Base-by-base conservation (phyloP, 2,329 filamentous ascomycete genomes). In the Raffaelea arxii region DNA sequence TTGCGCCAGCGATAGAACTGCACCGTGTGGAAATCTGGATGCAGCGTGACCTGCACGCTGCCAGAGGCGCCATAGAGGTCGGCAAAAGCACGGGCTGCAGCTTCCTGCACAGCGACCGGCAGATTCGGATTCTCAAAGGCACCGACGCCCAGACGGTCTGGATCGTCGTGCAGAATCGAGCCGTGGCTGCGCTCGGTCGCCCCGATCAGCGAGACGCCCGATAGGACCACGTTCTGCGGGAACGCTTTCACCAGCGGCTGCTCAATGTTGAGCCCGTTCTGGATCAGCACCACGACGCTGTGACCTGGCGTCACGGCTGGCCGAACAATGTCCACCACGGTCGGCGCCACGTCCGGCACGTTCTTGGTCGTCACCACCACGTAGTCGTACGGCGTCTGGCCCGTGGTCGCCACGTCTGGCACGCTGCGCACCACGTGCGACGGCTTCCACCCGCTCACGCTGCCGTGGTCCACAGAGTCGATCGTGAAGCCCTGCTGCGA, bases 211-310 rank as follows among this genome's bases (percentile, higher is more conserved):
- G 19, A 27, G 6, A 51, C 43, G 30, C 47, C 48, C 3, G 48
- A 50, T 9, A 52, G 4, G 14, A 53, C 21, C 9, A 35, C 2
- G 38, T 46, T 49, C 10, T 22, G 10, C 2, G 51, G 51, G 36
- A 49, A 53, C 6, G 42, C 42, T 3, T 35, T 42, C n/a, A 49
- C 37, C 7, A 49, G 27, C 12, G 47, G 46, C 14, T 14, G 4
- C 43, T 53, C 51, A 35, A 53, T 53, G 43, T 42, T 46, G 25
- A 53, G 47, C 6, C 51, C 51, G 43, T 53, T 53, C 45, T 53
- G 51, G n/a, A 47, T 23, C 16, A 53, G 49, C 24, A 43, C 46
- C 3, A 53, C 38, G 12, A 43, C 46, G 12, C 46, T 49, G 37
- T 46, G 41, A 24, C 46, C 45, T 4, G 45, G 43, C 14, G 49